A percentile compares a stretch with the other conserved stretches of the same genome.
phyloP scores from a whole-genome alignment of 2,329 filamentous ascomycete species.

The Lecanicillium sp. region DNA sequence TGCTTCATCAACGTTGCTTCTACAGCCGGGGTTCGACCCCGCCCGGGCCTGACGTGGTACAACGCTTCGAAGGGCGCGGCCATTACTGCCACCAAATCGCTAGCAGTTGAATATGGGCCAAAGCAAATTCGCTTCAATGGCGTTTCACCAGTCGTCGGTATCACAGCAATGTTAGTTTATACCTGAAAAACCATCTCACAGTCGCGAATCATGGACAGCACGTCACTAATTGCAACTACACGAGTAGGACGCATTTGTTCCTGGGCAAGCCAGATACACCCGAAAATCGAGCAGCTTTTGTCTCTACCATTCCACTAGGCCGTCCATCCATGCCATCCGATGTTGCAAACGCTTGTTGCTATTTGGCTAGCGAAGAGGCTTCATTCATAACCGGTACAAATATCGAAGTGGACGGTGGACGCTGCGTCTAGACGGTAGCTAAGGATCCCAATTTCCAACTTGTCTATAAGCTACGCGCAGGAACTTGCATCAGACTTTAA shows the following conservation, averaged over 20 bases:
- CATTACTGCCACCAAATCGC: conserved; percentile 45
- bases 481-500: too few species aligned
- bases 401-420: conserved; percentile 38
- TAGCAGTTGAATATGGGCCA: conserved; percentile 66
- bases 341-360: conserved; percentile 62
- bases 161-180: conserved; percentile 46
- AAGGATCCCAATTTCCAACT: too few species aligned
- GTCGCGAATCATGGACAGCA: neutral
- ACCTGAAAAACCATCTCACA: neutral
- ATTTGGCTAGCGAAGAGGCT: conserved; percentile 63
- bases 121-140: conserved; percentile 66
- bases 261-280: conserved; percentile 54
- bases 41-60: conserved; percentile 60
- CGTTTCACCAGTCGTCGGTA: conserved; percentile 60
- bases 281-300: conserved; percentile 48
- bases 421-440: conserved; percentile 15
- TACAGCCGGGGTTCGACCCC: conserved; percentile 50
- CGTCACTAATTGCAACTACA: too few species aligned
- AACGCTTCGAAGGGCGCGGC: conserved; percentile 62
- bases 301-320: conserved; percentile 46
- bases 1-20: conserved; percentile 59
- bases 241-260: conserved; percentile 36
- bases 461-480: too few species aligned
- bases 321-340: conserved; percentile 51
- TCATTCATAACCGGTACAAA: conserved; percentile 66